Percentiles rank a stretch among this genome's conserved stretches.
Conservation (phyloP, 176 grass and related monocot genomes). For the Cenchrus fungigraminus region DNA sequence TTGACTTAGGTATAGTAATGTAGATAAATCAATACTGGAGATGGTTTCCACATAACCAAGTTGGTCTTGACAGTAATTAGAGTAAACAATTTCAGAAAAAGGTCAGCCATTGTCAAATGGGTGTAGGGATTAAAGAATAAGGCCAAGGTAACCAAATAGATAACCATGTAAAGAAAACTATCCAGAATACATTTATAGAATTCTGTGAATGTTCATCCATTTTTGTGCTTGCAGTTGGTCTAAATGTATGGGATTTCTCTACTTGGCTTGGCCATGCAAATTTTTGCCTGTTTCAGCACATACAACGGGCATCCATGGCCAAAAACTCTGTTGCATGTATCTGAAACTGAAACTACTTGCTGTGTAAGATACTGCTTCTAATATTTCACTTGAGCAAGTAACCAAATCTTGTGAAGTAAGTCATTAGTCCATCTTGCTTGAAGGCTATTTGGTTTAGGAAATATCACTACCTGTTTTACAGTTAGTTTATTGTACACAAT, state of each 20-base stretch:
- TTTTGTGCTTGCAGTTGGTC: not conserved
- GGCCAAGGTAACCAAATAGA: not conserved
- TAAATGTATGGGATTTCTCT: not conserved
- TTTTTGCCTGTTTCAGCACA: no score
- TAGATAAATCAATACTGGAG: not conserved
- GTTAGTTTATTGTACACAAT: no score
- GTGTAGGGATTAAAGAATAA: not conserved
- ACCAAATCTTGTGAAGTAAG: no score
- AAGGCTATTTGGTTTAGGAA: no score
- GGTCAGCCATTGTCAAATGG: not conserved
- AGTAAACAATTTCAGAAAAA: not conserved
- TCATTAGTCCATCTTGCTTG: no score
- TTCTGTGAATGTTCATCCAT: not conserved
- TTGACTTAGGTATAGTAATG: not conserved
- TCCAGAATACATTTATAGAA: not conserved
- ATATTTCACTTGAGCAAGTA: no score
- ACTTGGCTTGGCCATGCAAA: no score
- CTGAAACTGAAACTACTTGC: no score
- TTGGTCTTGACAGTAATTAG: not conserved
- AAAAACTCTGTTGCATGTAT: no score
- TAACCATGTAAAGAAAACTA: not conserved
- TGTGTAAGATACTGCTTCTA: no score
- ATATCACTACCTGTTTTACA: no score
- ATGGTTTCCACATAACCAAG: not conserved
- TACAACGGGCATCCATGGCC: no score